Evolutionary conservation across 1,139 yeast genomes (phyloP).

Genomic region (Meyerozyma sp.): DNA sequence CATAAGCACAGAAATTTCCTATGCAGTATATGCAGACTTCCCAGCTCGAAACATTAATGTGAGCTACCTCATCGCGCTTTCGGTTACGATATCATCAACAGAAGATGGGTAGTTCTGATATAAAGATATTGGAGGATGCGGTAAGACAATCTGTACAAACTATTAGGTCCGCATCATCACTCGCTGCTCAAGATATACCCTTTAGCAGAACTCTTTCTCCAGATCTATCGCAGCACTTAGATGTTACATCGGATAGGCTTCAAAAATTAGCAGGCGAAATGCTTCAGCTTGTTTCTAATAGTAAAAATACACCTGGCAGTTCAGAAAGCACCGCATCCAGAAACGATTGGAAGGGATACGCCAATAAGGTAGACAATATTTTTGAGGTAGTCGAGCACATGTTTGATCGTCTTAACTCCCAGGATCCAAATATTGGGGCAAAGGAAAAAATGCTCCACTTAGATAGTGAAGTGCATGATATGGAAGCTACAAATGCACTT

Average conservation of each 20-base stretch:
- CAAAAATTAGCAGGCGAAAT: neutral
- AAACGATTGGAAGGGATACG: conserved; percentile 56
- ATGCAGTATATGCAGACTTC: neutral
- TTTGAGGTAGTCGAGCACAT: conserved; percentile 59
- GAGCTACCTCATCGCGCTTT: neutral
- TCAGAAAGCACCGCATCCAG: conserved; percentile 16
- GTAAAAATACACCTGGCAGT: neutral
- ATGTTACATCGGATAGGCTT: neutral
- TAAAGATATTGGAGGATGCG: conserved; percentile 16
- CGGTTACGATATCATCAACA: neutral
- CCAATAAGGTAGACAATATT: conserved; percentile 60
- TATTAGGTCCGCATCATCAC: conserved; percentile 64
- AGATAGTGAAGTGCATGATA: conserved; percentile 30
- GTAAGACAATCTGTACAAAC: conserved; percentile 46
- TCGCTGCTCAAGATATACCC: conserved; percentile 76
- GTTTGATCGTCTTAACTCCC: conserved; percentile 35
- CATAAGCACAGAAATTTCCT: too few relatives aligned
- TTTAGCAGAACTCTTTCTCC: conserved; percentile 69
- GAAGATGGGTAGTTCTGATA: neutral
- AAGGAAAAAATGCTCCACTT: conserved; percentile 29
- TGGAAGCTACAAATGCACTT: conserved; percentile 10
- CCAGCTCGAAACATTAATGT: neutral
- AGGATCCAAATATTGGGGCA: conserved; percentile 15
- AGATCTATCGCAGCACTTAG: neutral
- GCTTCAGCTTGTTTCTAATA: neutral